Conservation (phyloP, 2,329 filamentous ascomycete species). For the Colletotrichum gigasporum region DNA sequence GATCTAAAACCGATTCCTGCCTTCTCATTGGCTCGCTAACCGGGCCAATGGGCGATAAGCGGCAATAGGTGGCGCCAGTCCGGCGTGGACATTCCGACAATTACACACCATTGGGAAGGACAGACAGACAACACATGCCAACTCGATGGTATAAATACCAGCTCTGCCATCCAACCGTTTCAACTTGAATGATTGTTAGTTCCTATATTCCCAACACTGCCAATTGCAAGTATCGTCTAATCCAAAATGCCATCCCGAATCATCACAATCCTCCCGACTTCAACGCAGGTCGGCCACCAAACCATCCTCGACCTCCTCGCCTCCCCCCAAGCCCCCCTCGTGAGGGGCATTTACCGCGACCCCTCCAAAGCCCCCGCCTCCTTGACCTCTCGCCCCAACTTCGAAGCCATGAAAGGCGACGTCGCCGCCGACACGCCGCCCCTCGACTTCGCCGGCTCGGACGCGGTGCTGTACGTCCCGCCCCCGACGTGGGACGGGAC, state of each 20-base stretch:
- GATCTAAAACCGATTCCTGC: too few relatives aligned
- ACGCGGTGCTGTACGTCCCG: conserved; percentile 44
- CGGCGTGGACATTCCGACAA: too few relatives aligned
- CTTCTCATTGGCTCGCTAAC: too few relatives aligned
- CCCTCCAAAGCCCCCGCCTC: conserved; percentile 39
- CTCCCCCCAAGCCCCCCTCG: conserved; percentile 29
- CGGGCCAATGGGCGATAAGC: too few relatives aligned
- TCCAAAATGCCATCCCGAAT: conserved; percentile 37
- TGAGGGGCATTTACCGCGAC: conserved; percentile 44
- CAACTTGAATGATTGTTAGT: too few relatives aligned
- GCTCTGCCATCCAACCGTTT: too few relatives aligned
- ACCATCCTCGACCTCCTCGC: conserved; percentile 40
- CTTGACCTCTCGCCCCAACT: conserved; percentile 37
- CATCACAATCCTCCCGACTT: conserved; percentile 44
- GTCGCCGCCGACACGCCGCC: conserved; percentile 33
- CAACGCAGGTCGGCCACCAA: conserved; percentile 40
- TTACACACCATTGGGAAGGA: too few relatives aligned
- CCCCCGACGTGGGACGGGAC: conserved; percentile 40
- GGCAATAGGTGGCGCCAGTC: too few relatives aligned
- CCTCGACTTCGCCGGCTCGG: conserved; percentile 40
- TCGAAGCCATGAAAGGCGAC: conserved; percentile 41
- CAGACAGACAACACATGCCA: too few relatives aligned
- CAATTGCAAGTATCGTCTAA: too few relatives aligned
- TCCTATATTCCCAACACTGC: background rate
- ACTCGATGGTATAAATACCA: too few relatives aligned